phyloP scores from a whole-genome alignment of 1,284 basidiomycete species.

The Cystobasidium sp. region DNA sequence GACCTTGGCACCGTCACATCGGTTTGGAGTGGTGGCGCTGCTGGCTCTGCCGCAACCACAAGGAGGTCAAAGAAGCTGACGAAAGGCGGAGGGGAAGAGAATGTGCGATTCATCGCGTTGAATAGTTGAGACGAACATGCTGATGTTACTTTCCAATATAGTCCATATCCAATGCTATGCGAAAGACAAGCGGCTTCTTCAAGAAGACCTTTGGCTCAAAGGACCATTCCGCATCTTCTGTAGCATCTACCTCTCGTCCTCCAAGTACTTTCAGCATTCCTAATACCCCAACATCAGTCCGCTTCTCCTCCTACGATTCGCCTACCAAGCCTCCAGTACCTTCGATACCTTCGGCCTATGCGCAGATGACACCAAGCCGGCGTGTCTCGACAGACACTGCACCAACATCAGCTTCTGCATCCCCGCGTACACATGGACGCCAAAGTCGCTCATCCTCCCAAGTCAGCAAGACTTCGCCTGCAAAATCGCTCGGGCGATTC shows the following conservation, averaged over 20 bases:
- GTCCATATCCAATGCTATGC: conserved; percentile 49
- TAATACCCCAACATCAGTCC: conserved; percentile 18
- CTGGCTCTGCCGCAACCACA: not conserved
- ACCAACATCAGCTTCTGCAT: conserved; percentile 1
- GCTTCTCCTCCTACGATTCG: conserved; percentile 12
- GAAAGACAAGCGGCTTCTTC: conserved; percentile 53
- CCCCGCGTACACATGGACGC: not conserved
- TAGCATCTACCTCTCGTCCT: not conserved
- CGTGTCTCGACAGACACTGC: conserved; percentile 6
- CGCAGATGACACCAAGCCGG: conserved; percentile 8
- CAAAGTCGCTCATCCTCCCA: conserved; percentile 8
- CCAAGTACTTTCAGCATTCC: conserved; percentile 13
- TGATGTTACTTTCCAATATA: not conserved
- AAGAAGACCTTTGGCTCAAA: conserved; percentile 44
- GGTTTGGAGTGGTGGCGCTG: conserved; percentile 7
- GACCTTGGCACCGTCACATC: conserved; percentile 15
- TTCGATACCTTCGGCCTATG: conserved; percentile 44
- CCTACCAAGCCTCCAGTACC: conserved; percentile 46
- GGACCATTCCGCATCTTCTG: not conserved
- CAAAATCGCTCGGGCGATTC: conserved; percentile 16
- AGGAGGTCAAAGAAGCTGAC: conserved; percentile 20
- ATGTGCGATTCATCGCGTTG: not conserved
- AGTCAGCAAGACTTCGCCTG: conserved; percentile 10
- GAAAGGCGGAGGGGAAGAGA: conserved; percentile 24
- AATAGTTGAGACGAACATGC: not conserved